Conservation (phyloP, 257 asterid species). For the Lithospermum erythrorhizon region DNA sequence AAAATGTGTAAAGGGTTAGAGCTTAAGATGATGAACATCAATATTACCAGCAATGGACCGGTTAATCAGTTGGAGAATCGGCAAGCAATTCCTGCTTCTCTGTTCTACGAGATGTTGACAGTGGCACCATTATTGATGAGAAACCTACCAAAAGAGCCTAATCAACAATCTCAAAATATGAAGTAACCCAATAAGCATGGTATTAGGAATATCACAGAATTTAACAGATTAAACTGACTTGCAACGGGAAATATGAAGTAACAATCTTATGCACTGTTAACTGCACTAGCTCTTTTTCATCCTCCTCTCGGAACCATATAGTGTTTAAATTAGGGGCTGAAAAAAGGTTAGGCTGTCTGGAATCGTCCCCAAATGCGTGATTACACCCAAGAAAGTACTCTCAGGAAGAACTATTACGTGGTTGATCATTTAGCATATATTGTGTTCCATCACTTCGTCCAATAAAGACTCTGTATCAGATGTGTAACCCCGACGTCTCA, state of each 20-base stretch:
- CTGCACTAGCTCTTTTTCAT: too few relatives aligned
- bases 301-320: too few relatives aligned
- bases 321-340: too few relatives aligned
- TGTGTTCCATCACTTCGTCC: too few relatives aligned
- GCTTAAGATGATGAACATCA: conserved; percentile 5
- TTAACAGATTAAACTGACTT: conserved; percentile 27
- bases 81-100: conserved; percentile 72
- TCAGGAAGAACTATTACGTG: too few relatives aligned
- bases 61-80: conserved; percentile 73
- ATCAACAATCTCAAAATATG: conserved; percentile 16
- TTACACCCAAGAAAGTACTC: too few relatives aligned
- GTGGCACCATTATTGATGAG: conserved; percentile 71
- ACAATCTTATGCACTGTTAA: too few relatives aligned
- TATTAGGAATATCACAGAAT: neutral
- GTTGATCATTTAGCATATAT: too few relatives aligned
- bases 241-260: conserved; percentile 63
- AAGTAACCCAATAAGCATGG: neutral
- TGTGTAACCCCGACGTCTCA: conserved; percentile 12
- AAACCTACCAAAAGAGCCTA: conserved; percentile 64
- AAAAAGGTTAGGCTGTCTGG: too few relatives aligned
- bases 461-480: too few relatives aligned
- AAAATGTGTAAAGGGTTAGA: neutral
- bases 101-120: conserved; percentile 85
- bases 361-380: too few relatives aligned
- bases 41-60: conserved; percentile 81